phyloP scores from a whole-genome alignment of 31 red algal species.

The Odonthalia washingtoniensis region DNA sequence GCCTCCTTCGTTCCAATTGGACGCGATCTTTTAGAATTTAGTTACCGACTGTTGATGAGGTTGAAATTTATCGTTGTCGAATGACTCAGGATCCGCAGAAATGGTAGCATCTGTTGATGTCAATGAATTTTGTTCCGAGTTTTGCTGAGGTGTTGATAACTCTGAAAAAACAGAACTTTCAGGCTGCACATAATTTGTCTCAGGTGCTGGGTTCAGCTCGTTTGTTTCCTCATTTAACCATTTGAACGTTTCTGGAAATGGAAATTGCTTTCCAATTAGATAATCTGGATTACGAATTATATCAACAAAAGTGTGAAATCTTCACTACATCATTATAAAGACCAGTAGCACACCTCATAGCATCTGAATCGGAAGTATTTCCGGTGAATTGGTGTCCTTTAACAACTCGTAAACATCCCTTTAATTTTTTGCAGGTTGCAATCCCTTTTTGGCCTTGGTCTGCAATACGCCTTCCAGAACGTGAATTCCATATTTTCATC shows the following conservation, averaged over 20 bases:
- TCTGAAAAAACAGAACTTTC: neutral
- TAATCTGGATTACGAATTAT: neutral
- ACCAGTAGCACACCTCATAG: neutral
- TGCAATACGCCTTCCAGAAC: neutral
- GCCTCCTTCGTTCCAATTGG: neutral
- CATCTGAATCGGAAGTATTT: neutral
- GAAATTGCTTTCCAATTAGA: neutral
- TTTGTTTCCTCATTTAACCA: neutral
- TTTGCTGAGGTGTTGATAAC: neutral
- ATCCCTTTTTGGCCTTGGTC: neutral
- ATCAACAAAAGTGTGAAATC: neutral
- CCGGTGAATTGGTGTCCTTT: neutral
- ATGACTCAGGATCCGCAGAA: neutral
- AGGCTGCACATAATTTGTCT: neutral
- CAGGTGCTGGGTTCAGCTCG: neutral
- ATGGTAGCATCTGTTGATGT: neutral
- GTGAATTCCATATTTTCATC: neutral
- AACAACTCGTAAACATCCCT: neutral
- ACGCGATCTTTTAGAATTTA: neutral
- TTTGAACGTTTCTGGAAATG: slow-evolving; percentile 11
- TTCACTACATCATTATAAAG: neutral
- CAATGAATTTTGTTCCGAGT: neutral
- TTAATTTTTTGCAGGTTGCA: neutral
- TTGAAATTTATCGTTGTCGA: neutral
- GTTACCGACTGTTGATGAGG: neutral